A percentile compares a stretch with the other conserved stretches of the same genome.
Conservation (phyloP, 2,329 filamentous ascomycete genomes). For the Paecilomyces dactylethromorphus region DNA sequence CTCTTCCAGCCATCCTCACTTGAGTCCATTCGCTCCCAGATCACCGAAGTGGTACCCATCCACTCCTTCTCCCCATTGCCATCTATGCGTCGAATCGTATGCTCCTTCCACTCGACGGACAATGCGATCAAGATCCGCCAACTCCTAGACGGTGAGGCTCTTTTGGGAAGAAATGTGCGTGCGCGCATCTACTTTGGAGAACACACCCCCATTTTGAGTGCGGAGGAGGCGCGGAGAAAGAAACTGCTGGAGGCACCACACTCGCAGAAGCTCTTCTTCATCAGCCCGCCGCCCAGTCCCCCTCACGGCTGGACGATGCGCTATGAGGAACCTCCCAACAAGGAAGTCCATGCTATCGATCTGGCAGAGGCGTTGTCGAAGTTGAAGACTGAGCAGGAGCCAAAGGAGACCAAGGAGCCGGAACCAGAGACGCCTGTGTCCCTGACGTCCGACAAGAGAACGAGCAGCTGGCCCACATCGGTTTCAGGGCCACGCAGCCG, state of each 20-base stretch:
- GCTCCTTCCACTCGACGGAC: constrained; percentile 38
- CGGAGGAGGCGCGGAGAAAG: constrained; percentile 22
- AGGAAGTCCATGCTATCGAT: constrained; percentile 58
- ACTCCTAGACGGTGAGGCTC: constrained; percentile 31
- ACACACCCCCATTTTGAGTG: constrained; percentile 40
- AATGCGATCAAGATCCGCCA: constrained; percentile 39
- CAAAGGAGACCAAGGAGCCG: constrained; percentile 1
- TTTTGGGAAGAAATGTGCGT: constrained; percentile 26
- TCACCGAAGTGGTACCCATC: constrained; percentile 35
- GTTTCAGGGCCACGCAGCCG: constrained; percentile 34
- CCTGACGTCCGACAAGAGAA: constrained; percentile 25
- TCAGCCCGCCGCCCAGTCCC: constrained; percentile 57
- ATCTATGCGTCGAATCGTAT: constrained; percentile 45
- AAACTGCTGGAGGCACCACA: constrained; percentile 52
- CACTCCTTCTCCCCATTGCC: constrained; percentile 47
- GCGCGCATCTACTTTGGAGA: constrained; percentile 48
- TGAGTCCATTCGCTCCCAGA: constrained; percentile 34
- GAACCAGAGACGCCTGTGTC: constrained; percentile 31
- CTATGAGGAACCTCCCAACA: constrained; percentile 59
- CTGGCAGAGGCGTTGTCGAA: constrained; percentile 51
- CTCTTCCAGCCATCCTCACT: constrained; percentile 43
- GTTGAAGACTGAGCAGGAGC: constrained; percentile 30
- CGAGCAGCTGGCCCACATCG: constrained; percentile 22
- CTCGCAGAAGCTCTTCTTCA: constrained; percentile 59
- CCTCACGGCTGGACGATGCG: constrained; percentile 60